Conservation (phyloP, 176 grass and related monocot species). For the Microstegium vimineum region DNA sequence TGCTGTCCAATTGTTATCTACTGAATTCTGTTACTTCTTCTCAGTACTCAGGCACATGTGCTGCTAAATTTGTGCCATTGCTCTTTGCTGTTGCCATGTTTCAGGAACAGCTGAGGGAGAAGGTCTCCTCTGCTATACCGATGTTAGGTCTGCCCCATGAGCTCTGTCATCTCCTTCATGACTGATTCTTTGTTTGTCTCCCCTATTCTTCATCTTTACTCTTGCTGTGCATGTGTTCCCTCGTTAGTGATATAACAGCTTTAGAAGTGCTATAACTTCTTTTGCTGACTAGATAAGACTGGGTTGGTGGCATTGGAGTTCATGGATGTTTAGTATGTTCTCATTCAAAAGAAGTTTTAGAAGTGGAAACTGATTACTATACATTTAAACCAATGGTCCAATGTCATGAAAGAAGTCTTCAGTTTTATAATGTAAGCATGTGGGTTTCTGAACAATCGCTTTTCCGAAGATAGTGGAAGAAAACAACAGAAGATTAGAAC, state of each 20-base stretch:
- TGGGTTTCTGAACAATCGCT: not conserved
- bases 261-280: not conserved
- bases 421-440: not conserved
- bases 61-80: not conserved
- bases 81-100: not conserved
- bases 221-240: not conserved
- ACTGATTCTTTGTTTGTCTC: not conserved
- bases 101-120: conserved; percentile 25
- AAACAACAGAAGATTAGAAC: not conserved
- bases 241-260: not conserved
- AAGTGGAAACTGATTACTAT: not conserved
- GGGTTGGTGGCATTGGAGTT: not conserved
- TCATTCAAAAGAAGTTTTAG: not conserved
- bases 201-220: not conserved
- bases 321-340: not conserved
- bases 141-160: conserved; percentile 47
- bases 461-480: conserved; percentile 1
- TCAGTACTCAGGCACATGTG: not conserved
- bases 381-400: not conserved
- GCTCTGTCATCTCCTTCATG: not conserved
- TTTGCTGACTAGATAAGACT: not conserved
- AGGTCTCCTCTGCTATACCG: conserved; percentile 31
- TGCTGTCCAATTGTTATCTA: not conserved
- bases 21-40: not conserved
- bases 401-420: not conserved